Base-by-base conservation (phyloP, 73 alveolate genomes). In the Diophrys appendiculata region DNA sequence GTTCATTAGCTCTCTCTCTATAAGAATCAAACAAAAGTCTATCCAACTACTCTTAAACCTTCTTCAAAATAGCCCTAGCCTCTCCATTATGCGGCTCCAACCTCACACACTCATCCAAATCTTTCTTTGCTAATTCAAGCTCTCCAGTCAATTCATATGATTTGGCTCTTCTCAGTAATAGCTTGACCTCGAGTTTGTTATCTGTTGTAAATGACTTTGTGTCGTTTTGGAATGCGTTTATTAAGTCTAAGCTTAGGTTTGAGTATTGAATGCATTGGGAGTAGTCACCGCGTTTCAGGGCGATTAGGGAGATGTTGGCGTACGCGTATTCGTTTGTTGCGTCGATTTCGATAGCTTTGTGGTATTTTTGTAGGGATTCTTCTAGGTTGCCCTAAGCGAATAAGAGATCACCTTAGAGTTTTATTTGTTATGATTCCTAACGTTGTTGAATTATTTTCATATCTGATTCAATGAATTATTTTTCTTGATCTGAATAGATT, bases 101-200 rank as follows among this genome's bases (percentile, higher is more conserved):
- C 14, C 68, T 52, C 24, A 87, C 29, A 28, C 88, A 82, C 56
- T 75, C 35, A 35, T 87, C 94, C 0, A 87, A 76, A 56, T 87
- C 94, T 24, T 80, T 68, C 81, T 87, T 87, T 11, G 94, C 94
- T 53, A 68, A n/a, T 64, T 87, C 94, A 31, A 23, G 33, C 13
- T 78, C 55, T 30, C 55, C 87, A 23, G 68, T 27, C 69, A 31
- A 54, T 88, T 95, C 98, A 65, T 76, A 82, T 34, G 97, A 91
- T 82, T 92, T 92, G 69, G 96, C 99, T 82, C 97, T 87, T 74
- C 99, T 74, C 76, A 93, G 81, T 29, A 95, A 83, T 24, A 93
- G 73, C 72, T 95, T 95, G 52, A 92, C 91, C 82, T 95, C 97
- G 33, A 95, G 87, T 73, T 84, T 82, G 70, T 87, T 87, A 76